A percentile compares a stretch with the other conserved stretches of the same genome.
phyloP scores from a whole-genome alignment of 768 basidiomycete species.

The Calocybe indica region DNA sequence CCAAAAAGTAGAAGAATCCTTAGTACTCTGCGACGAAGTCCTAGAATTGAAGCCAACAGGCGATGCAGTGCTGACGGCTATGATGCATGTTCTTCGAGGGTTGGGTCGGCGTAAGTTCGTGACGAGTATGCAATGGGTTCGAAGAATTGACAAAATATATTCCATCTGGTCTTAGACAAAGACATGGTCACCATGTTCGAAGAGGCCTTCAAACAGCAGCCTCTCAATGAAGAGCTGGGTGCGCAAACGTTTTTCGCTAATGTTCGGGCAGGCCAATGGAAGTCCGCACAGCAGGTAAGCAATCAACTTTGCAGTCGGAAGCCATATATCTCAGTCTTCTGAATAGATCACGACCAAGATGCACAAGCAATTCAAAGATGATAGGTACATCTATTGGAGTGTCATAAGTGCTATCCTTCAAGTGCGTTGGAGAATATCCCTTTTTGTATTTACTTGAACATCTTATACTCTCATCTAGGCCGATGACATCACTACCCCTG shows the following conservation, averaged over 20 bases:
- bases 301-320: not conserved
- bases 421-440: constrained; percentile 27
- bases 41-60: constrained; percentile 67
- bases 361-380: constrained; percentile 80
- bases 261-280: constrained; percentile 76
- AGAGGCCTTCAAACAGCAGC: constrained; percentile 78
- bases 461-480: constrained; percentile 39
- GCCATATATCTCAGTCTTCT: constrained; percentile 6
- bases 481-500: constrained; percentile 56
- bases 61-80: constrained; percentile 67
- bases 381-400: constrained; percentile 80
- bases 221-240: constrained; percentile 77
- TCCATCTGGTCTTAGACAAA: constrained; percentile 36
- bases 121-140: not conserved
- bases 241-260: constrained; percentile 84
- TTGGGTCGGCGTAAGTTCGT: constrained; percentile 56
- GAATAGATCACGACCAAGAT: constrained; percentile 70
- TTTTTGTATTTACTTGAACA: not conserved
- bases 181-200: constrained; percentile 85
- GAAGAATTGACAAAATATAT: constrained; percentile 2
- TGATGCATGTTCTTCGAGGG: constrained; percentile 79
- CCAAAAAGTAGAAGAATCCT: constrained; percentile 82
- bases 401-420: constrained; percentile 77
- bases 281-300: constrained; percentile 73
- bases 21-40: constrained; percentile 75